Evolutionary conservation across 2,329 filamentous ascomycete species (phyloP).

Genomic region (Paraphoma sp.): DNA sequence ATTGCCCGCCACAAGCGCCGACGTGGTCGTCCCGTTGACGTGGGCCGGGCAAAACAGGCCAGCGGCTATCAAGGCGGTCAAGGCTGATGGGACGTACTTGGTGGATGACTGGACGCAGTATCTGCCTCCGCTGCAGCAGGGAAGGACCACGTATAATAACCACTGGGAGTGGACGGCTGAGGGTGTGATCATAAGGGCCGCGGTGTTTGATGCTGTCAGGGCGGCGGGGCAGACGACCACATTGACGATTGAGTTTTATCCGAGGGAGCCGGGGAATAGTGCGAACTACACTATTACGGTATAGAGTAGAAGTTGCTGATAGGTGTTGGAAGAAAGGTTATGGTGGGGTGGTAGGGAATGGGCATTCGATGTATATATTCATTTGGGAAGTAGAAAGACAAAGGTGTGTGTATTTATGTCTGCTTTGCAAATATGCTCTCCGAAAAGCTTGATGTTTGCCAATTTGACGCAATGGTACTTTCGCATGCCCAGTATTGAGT

Average conservation of each 20-base stretch:
- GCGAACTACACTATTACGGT: constrained; percentile 58
- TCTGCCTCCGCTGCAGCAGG: constrained; percentile 60
- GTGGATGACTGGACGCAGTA: constrained; percentile 65
- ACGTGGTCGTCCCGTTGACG: constrained; percentile 58
- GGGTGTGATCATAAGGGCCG: constrained; percentile 55
- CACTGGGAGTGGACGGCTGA: constrained; percentile 61
- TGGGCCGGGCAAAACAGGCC: constrained; percentile 60
- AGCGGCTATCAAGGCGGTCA: constrained; percentile 60
- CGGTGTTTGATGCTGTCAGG: constrained; percentile 56
- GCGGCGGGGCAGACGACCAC: constrained; percentile 52
- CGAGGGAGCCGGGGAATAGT: constrained; percentile 57
- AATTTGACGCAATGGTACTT: background rate
- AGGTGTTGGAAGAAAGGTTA: constrained; percentile 13
- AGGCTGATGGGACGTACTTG: constrained; percentile 57
- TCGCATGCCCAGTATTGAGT: background rate
- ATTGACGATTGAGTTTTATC: constrained; percentile 64
- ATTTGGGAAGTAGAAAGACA: background rate
- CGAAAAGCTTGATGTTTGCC: no score
- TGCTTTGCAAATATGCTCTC: no score
- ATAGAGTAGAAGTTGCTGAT: constrained; percentile 1
- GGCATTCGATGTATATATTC: constrained; percentile 4
- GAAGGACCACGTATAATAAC: constrained; percentile 53
- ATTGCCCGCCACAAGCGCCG: constrained; percentile 45
- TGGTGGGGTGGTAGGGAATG: background rate
- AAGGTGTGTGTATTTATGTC: constrained; percentile 1